phyloP scores from a whole-genome alignment of 1,139 yeast genomes.

The Lodderomyces elongisporus region DNA sequence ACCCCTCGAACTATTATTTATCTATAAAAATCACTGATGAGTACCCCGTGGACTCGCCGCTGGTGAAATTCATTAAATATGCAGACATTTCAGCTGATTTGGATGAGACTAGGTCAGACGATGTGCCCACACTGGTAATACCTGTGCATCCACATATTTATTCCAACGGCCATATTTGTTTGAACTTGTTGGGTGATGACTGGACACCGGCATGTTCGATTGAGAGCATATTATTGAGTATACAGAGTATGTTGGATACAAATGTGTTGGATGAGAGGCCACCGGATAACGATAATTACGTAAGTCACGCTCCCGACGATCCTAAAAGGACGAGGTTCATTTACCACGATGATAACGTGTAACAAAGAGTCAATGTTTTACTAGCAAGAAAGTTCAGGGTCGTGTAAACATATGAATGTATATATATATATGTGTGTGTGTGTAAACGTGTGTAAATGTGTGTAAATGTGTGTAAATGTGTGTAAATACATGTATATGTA shows the following conservation, averaged over 20 bases:
- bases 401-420: too few relatives aligned
- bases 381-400: conserved; percentile 1
- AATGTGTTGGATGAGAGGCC: conserved; percentile 47
- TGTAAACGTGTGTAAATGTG: too few relatives aligned
- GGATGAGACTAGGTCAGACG: conserved; percentile 4
- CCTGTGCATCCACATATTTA: conserved; percentile 74
- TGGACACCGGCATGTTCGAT: conserved; percentile 73
- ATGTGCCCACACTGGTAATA: conserved; percentile 19
- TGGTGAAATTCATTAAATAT: conserved; percentile 45
- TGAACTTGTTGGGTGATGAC: conserved; percentile 56
- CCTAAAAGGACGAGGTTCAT: conserved; percentile 48
- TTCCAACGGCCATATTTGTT: conserved; percentile 70
- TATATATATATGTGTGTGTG: too few relatives aligned
- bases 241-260: conserved; percentile 60
- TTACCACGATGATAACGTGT: conserved; percentile 53
- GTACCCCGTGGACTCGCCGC: conserved; percentile 66
- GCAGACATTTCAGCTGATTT: conserved; percentile 11
- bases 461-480: too few relatives aligned
- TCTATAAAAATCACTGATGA: conserved; percentile 37
- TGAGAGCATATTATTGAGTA: conserved; percentile 48
- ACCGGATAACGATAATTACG: conserved; percentile 49
- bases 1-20: conserved; percentile 28
- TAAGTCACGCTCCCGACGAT: conserved; percentile 48
- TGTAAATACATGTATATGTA: too few relatives aligned
- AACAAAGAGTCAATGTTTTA: too few relatives aligned